Conservation (phyloP, 1,284 basidiomycete genomes). For the Apiotrichum akiyoshidainum region DNA sequence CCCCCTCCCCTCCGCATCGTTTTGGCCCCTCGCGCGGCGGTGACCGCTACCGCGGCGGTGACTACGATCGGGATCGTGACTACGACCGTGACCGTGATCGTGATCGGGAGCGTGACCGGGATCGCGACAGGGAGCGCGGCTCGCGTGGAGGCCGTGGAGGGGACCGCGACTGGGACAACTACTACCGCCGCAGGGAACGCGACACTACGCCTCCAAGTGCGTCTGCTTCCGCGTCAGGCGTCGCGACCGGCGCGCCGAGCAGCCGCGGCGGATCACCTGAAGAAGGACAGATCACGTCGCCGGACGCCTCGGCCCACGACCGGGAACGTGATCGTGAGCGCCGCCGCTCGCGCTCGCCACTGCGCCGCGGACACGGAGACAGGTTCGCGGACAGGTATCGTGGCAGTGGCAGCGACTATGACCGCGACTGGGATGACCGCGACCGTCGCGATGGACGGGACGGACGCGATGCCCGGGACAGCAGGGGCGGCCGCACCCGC, state of each 20-base stretch:
- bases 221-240: constrained; percentile 5
- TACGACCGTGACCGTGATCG: constrained; percentile 15
- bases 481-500: constrained; percentile 2
- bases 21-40: constrained; percentile 13
- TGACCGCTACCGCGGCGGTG: constrained; percentile 19
- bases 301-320: not conserved
- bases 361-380: constrained; percentile 6
- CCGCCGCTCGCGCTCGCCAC: constrained; percentile 9
- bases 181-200: constrained; percentile 24
- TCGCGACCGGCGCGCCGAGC: not conserved
- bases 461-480: constrained; percentile 8
- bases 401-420: constrained; percentile 4
- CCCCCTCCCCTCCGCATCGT: constrained; percentile 23
- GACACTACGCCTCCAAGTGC: constrained; percentile 6
- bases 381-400: constrained; percentile 13
- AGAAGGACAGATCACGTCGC: constrained; percentile 45
- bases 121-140: constrained; percentile 7
- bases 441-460: constrained; percentile 1
- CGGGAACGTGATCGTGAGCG: not conserved
- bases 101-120: constrained; percentile 6
- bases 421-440: constrained; percentile 9
- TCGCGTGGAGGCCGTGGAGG: constrained; percentile 1
- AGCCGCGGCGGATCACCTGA: constrained; percentile 35
- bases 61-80: constrained; percentile 13
- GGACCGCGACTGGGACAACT: constrained; percentile 21